These are phyloP conservation scores for Volvox africanus DNA, from an alignment of 139 green algal species.

Conservation along the genomic window DNA sequence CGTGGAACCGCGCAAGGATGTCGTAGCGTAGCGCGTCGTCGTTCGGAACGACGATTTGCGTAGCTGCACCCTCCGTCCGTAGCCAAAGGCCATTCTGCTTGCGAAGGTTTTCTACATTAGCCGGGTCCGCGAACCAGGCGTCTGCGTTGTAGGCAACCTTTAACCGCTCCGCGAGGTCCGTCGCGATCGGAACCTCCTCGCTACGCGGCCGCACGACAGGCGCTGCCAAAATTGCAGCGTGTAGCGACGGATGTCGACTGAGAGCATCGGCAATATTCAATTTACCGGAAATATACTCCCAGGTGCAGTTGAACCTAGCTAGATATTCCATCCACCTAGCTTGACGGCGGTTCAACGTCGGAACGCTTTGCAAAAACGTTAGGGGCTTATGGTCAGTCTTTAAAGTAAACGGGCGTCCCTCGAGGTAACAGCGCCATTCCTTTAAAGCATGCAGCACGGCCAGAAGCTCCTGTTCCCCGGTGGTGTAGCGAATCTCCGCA, in stretches of 20 bases:
- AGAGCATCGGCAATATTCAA: slow-evolving; percentile 13
- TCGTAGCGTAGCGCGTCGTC: background rate
- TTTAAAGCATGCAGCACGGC: background rate
- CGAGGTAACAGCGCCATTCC: slow-evolving; percentile 21
- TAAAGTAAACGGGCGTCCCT: background rate
- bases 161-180: background rate
- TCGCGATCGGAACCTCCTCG: background rate
- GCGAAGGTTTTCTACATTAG: background rate
- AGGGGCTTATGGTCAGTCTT: slow-evolving; percentile 24
- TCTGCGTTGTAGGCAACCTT: background rate
- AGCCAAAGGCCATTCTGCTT: background rate
- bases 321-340: slow-evolving; percentile 16
- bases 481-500: slow-evolving; percentile 9
- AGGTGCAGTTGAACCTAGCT: background rate
- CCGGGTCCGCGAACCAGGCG: background rate
- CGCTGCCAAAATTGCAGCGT: background rate
- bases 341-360: background rate
- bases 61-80: background rate
- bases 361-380: background rate
- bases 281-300: background rate
- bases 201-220: background rate
- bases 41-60: background rate
- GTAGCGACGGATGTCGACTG: slow-evolving; percentile 8
- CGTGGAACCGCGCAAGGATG: background rate
- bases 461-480: background rate